Percentiles rank a stretch among this genome's conserved stretches.
These are phyloP conservation scores for Cytospora schulzeri DNA, from an alignment of 2,329 filamentous ascomycete species.

Conservation along the genomic window DNA sequence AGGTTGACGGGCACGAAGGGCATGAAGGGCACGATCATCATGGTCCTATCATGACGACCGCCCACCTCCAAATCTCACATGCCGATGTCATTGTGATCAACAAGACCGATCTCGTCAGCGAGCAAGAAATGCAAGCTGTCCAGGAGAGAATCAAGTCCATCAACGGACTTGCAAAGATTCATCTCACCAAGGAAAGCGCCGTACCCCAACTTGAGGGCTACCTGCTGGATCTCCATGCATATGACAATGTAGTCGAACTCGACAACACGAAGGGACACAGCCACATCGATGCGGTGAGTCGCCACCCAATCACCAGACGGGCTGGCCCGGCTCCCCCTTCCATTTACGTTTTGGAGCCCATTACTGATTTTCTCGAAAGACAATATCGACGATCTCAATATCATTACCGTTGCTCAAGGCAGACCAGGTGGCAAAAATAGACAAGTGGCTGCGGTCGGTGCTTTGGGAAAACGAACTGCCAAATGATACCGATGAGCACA, in stretches of 20 bases:
- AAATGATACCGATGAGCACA: slow-evolving; percentile 37
- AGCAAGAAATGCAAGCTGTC: slow-evolving; percentile 69
- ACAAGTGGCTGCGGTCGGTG: slow-evolving; percentile 79
- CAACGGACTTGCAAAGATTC: slow-evolving; percentile 84
- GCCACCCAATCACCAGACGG: not conserved
- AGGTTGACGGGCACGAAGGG: slow-evolving; percentile 54
- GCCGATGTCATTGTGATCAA: slow-evolving; percentile 95
- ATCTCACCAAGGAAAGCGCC: slow-evolving; percentile 76
- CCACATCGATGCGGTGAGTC: slow-evolving; percentile 79
- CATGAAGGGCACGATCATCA: slow-evolving; percentile 53
- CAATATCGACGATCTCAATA: slow-evolving; percentile 82
- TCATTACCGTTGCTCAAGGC: slow-evolving; percentile 61
- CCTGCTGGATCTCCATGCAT: slow-evolving; percentile 87
- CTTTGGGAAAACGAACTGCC: slow-evolving; percentile 79
- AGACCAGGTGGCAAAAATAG: slow-evolving; percentile 64
- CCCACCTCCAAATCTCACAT: slow-evolving; percentile 94
- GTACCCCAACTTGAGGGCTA: slow-evolving; percentile 84
- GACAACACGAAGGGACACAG: slow-evolving; percentile 80
- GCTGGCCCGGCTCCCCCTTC: not conserved
- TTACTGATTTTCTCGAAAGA: slow-evolving; percentile 48
- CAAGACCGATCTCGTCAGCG: slow-evolving; percentile 81
- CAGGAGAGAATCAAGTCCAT: slow-evolving; percentile 76
- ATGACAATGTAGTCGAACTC: slow-evolving; percentile 76
- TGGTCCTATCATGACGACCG: slow-evolving; percentile 80
- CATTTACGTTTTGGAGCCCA: not conserved